A percentile compares a stretch with the other conserved stretches of the same genome.
phyloP scores from a whole-genome alignment of 2,329 filamentous ascomycete species.

The Xylariaceae sp. region DNA sequence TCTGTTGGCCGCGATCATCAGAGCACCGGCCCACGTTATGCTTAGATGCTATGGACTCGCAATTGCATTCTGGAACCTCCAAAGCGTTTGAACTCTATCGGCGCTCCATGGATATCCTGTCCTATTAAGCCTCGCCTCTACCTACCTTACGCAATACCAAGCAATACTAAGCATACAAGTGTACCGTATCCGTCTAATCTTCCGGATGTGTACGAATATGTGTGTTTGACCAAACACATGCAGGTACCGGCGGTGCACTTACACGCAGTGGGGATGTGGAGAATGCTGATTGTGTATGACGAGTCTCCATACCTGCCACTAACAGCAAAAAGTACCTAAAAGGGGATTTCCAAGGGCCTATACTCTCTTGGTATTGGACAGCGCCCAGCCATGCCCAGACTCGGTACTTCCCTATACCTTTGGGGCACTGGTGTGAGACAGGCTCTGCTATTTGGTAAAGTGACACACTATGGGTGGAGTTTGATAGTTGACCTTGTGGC shows the following conservation, averaged over 20 bases:
- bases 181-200: too few species aligned
- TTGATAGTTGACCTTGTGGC: too few species aligned
- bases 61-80: conserved; percentile 30
- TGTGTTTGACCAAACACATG: too few species aligned
- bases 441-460: too few species aligned
- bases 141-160: too few species aligned
- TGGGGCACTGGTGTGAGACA: too few species aligned
- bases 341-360: conserved; percentile 15
- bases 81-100: conserved; percentile 36
- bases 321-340: conserved; percentile 22
- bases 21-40: conserved; percentile 12
- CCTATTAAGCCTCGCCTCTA: conserved; percentile 23
- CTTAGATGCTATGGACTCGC: conserved; percentile 23
- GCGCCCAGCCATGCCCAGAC: conserved; percentile 13
- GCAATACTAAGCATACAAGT: too few species aligned
- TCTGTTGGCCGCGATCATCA: too few species aligned
- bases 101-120: conserved; percentile 32
- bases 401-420: conserved; percentile 27
- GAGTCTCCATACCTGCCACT: conserved; percentile 15
- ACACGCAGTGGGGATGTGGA: too few species aligned
- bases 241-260: background rate
- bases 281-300: conserved; percentile 21
- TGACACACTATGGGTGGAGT: too few species aligned
- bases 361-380: conserved; percentile 27
- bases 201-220: too few species aligned